Percentiles rank a stretch among this genome's conserved stretches.
Conservation (phyloP, 148 eudicot species). For the Rhododendron kiyosumense region DNA sequence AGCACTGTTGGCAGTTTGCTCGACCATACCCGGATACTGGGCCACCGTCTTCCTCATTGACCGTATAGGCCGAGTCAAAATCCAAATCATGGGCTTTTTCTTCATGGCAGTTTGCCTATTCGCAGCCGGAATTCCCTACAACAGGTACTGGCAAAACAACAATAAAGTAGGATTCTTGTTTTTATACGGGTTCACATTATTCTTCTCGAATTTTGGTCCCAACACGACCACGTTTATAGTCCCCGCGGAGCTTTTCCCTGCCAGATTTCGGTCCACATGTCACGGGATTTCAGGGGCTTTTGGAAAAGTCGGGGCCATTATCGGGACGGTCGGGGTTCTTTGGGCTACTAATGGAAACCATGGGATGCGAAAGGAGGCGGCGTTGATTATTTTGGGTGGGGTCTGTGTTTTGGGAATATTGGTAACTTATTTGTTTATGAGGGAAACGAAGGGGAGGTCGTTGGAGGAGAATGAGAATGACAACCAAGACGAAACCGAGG, state of each 20-base stretch:
- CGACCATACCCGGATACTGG: constrained; percentile 60
- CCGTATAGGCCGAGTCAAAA: constrained; percentile 43
- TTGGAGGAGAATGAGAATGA: constrained; percentile 54
- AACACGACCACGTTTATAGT: constrained; percentile 65
- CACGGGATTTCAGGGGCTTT: constrained; percentile 60
- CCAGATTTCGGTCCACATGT: constrained; percentile 55
- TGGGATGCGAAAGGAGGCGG: constrained; percentile 16
- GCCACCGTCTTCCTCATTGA: constrained; percentile 49
- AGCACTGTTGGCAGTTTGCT: constrained; percentile 44
- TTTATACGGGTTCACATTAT: constrained; percentile 49
- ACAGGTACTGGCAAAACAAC: constrained; percentile 4
- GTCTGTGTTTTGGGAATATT: constrained; percentile 43
- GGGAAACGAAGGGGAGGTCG: constrained; percentile 56
- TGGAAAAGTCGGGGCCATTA: constrained; percentile 56
- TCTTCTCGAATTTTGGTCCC: constrained; percentile 67
- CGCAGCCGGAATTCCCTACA: constrained; percentile 34
- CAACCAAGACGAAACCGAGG: constrained; percentile 9
- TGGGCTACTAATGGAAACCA: constrained; percentile 24
- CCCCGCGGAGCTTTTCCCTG: constrained; percentile 69
- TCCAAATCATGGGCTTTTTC: constrained; percentile 49
- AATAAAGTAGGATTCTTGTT: constrained; percentile 31
- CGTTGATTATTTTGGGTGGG: constrained; percentile 36
- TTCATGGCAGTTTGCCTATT: constrained; percentile 33
- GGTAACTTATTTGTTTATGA: constrained; percentile 36
- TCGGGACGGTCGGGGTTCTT: constrained; percentile 42